Evolutionary conservation across 768 basidiomycete species (phyloP).

Genomic region (Psilocybe tampanensis): DNA sequence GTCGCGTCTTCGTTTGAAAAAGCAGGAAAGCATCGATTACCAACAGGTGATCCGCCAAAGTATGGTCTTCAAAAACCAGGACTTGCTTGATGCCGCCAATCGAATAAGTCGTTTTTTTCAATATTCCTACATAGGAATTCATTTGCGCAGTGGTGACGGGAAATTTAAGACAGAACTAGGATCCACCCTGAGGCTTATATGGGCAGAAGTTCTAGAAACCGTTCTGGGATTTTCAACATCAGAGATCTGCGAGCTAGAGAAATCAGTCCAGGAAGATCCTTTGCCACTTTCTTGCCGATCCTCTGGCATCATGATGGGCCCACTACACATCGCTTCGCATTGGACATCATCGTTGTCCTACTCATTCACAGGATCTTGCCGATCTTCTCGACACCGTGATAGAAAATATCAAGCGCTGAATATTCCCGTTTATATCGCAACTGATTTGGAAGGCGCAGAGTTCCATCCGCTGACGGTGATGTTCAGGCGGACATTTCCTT

Average conservation of each 20-base stretch:
- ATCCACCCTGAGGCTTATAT: slow-evolving; percentile 48
- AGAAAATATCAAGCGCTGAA: slow-evolving; percentile 13
- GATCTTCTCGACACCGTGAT: slow-evolving; percentile 14
- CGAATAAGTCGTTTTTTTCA: slow-evolving; percentile 46
- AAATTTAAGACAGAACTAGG: slow-evolving; percentile 47
- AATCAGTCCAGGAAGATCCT: slow-evolving; percentile 13
- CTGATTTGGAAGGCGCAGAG: slow-evolving; percentile 25
- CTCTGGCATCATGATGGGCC: not conserved
- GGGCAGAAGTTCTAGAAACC: slow-evolving; percentile 57
- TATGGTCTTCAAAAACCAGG: slow-evolving; percentile 60
- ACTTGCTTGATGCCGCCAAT: slow-evolving; percentile 44
- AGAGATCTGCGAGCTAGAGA: slow-evolving; percentile 28
- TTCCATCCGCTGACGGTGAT: slow-evolving; percentile 23
- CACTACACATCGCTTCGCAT: not conserved
- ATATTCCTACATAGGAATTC: slow-evolving; percentile 58
- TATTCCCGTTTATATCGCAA: slow-evolving; percentile 25
- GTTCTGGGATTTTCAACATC: slow-evolving; percentile 44
- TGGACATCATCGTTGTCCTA: slow-evolving; percentile 9
- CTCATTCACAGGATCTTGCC: slow-evolving; percentile 15
- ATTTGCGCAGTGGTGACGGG: slow-evolving; percentile 73
- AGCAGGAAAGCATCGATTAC: slow-evolving; percentile 38
- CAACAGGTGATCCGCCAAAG: slow-evolving; percentile 49
- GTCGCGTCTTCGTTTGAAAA: slow-evolving; percentile 58
- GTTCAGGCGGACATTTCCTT: slow-evolving; percentile 29
- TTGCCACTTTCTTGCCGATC: not conserved